Evolutionary conservation across 148 eudicot species (phyloP).

Genomic region (Rhododendron ferrugineum): DNA sequence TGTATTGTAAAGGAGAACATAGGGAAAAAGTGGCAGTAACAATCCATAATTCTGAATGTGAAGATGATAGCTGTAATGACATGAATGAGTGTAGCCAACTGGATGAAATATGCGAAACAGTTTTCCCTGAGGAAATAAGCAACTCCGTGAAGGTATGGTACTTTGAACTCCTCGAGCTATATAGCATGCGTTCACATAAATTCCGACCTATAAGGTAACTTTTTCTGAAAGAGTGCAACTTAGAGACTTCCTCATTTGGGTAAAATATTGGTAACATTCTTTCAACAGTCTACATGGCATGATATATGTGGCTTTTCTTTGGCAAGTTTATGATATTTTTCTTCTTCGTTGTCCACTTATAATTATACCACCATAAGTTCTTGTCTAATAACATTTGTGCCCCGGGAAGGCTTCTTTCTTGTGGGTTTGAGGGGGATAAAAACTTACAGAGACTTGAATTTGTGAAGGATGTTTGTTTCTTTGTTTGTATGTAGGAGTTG

Average conservation of each 20-base stretch:
- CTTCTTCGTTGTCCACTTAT: background rate
- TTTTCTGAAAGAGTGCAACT: background rate
- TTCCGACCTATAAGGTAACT: background rate
- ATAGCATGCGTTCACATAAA: background rate
- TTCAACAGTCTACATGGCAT: background rate
- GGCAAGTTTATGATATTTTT: background rate
- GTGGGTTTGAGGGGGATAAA: background rate
- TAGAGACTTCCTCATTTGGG: background rate
- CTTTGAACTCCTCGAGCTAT: slow-evolving; percentile 5
- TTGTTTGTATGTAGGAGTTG: background rate
- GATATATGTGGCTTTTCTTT: background rate
- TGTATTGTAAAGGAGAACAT: slow-evolving; percentile 57
- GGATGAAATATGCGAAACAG: slow-evolving; percentile 53
- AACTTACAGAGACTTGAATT: background rate
- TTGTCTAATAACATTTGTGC: background rate
- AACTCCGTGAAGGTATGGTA: slow-evolving; percentile 62
- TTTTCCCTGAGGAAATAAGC: slow-evolving; percentile 44
- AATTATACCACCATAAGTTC: background rate
- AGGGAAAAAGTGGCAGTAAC: slow-evolving; percentile 25
- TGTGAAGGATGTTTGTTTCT: background rate
- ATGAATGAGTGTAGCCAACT: slow-evolving; percentile 33
- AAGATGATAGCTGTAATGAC: slow-evolving; percentile 36
- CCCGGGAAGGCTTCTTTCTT: background rate
- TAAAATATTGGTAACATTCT: background rate
- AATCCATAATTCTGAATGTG: slow-evolving; percentile 28